phyloP scores from a whole-genome alignment of 805 yeast species.

The Pichia nakasei region DNA sequence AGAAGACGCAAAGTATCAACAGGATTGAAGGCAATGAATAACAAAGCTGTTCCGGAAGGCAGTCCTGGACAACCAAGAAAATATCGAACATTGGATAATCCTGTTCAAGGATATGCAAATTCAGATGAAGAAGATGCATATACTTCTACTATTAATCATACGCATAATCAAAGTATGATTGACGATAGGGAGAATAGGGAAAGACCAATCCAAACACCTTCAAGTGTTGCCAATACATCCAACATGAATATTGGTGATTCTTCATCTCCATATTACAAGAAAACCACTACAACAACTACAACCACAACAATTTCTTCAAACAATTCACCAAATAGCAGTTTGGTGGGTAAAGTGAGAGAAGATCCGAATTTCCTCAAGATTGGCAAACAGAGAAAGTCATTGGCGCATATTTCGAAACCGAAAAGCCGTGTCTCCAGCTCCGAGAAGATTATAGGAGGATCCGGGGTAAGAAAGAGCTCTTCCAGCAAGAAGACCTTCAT shows the following conservation, averaged over 20 bases:
- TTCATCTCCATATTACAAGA: conserved; percentile 32
- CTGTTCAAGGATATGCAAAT: conserved; percentile 24
- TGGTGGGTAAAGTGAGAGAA: conserved; percentile 10
- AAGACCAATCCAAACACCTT: background rate
- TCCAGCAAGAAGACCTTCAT: conserved; percentile 12
- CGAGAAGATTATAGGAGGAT: conserved; percentile 27
- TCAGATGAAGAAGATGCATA: conserved; percentile 29
- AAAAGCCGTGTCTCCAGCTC: conserved; percentile 20
- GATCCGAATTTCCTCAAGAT: conserved; percentile 13
- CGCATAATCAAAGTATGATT: conserved; percentile 9
- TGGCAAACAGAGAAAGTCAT: conserved; percentile 22
- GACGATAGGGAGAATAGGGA: conserved; percentile 13
- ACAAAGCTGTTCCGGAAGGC: conserved; percentile 74
- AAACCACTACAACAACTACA: conserved; percentile 42
- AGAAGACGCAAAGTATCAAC: conserved; percentile 64
- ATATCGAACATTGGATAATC: conserved; percentile 30
- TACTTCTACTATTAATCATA: conserved; percentile 11
- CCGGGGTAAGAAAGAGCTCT: conserved; percentile 30
- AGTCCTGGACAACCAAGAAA: conserved; percentile 98
- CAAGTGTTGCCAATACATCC: conserved; percentile 1
- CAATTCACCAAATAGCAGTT: conserved; percentile 17
- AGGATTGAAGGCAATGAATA: conserved; percentile 44
- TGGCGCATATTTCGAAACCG: conserved; percentile 13
- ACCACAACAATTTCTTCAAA: conserved; percentile 32
- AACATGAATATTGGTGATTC: conserved; percentile 19